A percentile compares a stretch with the other conserved stretches of the same genome.
Evolutionary conservation across 176 grass and related monocot genomes (phyloP).

Genomic region (Triticum turgidum): DNA sequence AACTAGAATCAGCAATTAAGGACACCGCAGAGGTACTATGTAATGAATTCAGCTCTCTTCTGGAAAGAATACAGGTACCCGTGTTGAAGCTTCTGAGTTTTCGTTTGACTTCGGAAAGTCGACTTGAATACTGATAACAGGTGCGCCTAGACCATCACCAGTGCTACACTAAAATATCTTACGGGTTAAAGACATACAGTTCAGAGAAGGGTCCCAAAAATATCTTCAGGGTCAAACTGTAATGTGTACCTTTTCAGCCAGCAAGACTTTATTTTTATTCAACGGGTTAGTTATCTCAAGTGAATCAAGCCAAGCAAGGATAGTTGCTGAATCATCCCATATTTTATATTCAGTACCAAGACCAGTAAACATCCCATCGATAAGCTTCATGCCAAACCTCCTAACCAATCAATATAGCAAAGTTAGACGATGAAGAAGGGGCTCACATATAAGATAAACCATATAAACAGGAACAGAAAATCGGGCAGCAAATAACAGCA

Average conservation of each 20-base stretch:
- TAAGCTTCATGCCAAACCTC: constrained; percentile 46
- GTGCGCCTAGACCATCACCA: constrained; percentile 37
- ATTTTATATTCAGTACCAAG: constrained; percentile 74
- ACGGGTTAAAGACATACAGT: constrained; percentile 38
- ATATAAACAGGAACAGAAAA: constrained; percentile 1
- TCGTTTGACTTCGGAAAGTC: constrained; percentile 60
- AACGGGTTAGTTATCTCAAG: constrained; percentile 65
- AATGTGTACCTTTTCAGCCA: constrained; percentile 58
- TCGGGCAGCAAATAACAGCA: constrained; percentile 12
- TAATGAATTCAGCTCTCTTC: constrained; percentile 29
- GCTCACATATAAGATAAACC: neutral
- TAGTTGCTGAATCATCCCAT: constrained; percentile 72
- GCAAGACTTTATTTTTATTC: constrained; percentile 59
- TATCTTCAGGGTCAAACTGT: constrained; percentile 1
- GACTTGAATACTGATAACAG: constrained; percentile 68
- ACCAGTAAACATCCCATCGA: constrained; percentile 51
- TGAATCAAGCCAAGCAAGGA: constrained; percentile 72
- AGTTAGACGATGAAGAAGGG: constrained; percentile 27
- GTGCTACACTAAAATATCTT: constrained; percentile 52
- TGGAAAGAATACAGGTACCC: constrained; percentile 48
- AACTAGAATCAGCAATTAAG: constrained; percentile 19
- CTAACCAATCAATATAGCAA: constrained; percentile 43
- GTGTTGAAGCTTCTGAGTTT: constrained; percentile 57
- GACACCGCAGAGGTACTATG: constrained; percentile 25
- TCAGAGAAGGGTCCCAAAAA: constrained; percentile 23